A percentile compares a stretch with the other conserved stretches of the same genome.
Evolutionary conservation across 257 asterid species (phyloP).

Genomic region (Plantago major): DNA sequence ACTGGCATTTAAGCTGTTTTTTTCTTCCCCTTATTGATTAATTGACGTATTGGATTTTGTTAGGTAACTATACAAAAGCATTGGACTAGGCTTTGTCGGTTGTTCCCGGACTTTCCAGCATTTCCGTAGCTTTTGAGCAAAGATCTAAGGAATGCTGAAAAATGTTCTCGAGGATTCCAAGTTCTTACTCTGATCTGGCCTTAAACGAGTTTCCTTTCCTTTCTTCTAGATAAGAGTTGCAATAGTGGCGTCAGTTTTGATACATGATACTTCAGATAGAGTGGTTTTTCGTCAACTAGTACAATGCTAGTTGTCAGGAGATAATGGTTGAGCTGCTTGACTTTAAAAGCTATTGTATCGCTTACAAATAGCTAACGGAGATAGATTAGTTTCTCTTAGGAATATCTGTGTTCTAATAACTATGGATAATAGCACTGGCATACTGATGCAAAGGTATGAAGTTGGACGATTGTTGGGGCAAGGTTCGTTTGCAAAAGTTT

Average conservation of each 20-base stretch:
- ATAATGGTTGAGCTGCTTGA: slow-evolving; percentile 38
- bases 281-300: slow-evolving; percentile 10
- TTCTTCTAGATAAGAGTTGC: slow-evolving; percentile 25
- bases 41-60: slow-evolving; percentile 3
- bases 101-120: slow-evolving; percentile 10
- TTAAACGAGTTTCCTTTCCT: slow-evolving; percentile 18
- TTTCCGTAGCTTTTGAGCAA: slow-evolving; percentile 18
- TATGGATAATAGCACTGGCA: slow-evolving; percentile 45
- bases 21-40: slow-evolving; percentile 7
- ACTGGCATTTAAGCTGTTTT: background rate
- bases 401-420: slow-evolving; percentile 12
- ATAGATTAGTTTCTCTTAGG: slow-evolving; percentile 9
- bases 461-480: slow-evolving; percentile 75
- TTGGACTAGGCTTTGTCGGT: slow-evolving; percentile 9
- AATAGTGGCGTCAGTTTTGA: slow-evolving; percentile 9
- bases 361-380: slow-evolving; percentile 7
- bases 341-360: slow-evolving; percentile 6
- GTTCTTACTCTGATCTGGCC: slow-evolving; percentile 24
- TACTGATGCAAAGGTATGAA: slow-evolving; percentile 67
- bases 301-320: slow-evolving; percentile 19
- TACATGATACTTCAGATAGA: slow-evolving; percentile 17
- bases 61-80: slow-evolving; percentile 6
- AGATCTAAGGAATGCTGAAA: slow-evolving; percentile 39
- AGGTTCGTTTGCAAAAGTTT: slow-evolving; percentile 85
- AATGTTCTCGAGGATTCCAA: slow-evolving; percentile 28